Evolutionary conservation across 2,329 filamentous ascomycete genomes (phyloP).

Genomic region (Aphanoascus verrucosus): DNA sequence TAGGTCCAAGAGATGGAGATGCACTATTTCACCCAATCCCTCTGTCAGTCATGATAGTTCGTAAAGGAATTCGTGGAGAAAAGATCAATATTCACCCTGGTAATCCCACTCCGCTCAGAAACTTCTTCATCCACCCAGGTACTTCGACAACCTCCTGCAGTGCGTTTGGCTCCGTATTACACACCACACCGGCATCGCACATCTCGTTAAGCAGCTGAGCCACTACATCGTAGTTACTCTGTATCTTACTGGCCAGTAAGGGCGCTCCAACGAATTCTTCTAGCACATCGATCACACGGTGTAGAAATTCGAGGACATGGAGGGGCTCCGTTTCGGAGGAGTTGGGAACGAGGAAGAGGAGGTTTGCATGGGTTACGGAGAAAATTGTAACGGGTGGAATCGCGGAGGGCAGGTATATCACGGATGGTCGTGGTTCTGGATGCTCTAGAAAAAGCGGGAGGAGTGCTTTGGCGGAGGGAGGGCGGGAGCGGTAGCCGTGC

Average conservation of each 20-base stretch:
- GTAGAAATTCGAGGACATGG: constrained; percentile 84
- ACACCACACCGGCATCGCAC: constrained; percentile 85
- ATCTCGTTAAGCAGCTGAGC: constrained; percentile 90
- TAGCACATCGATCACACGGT: constrained; percentile 81
- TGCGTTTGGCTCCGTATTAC: constrained; percentile 86
- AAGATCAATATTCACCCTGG: constrained; percentile 48
- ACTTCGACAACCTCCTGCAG: constrained; percentile 85
- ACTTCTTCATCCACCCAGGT: constrained; percentile 76
- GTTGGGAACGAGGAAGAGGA: constrained; percentile 76
- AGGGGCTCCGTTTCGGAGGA: constrained; percentile 81
- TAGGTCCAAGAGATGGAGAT: constrained; percentile 32
- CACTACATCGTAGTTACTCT: constrained; percentile 82
- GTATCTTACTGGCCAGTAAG: constrained; percentile 73
- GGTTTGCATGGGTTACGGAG: constrained; percentile 73
- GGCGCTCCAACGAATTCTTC: constrained; percentile 91
- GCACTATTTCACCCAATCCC: constrained; percentile 23
- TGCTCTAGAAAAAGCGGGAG: constrained; percentile 81
- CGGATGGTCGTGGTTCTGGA: constrained; percentile 65
- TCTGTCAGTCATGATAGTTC: background rate
- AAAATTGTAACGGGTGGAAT: constrained; percentile 82
- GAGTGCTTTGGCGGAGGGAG: constrained; percentile 62
- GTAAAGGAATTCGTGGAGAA: background rate
- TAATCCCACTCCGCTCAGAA: constrained; percentile 76
- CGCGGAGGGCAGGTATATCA: constrained; percentile 73
- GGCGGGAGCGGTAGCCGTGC: constrained; percentile 76